Conservation (phyloP, 83 land plant genomes). For the Picea abies region DNA sequence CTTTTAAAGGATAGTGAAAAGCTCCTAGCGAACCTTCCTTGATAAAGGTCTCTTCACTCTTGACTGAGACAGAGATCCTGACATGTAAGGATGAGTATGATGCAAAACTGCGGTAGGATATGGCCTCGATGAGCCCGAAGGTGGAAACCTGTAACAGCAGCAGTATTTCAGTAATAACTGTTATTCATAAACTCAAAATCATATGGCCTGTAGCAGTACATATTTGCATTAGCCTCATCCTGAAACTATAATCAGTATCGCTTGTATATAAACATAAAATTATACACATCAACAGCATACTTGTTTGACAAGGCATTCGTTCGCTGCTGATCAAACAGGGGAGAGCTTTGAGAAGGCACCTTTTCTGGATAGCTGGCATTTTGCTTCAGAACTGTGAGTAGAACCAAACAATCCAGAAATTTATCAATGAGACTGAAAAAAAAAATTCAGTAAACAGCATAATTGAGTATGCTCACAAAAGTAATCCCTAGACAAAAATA, state of each 20-base stretch:
- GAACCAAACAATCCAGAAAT: constrained; percentile 3
- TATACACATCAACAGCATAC: background rate
- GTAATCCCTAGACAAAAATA: background rate
- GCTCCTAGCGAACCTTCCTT: background rate
- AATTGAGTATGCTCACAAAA: background rate
- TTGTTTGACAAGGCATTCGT: background rate
- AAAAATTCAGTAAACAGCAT: background rate
- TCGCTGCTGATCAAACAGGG: constrained; percentile 9
- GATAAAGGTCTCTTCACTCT: constrained; percentile 7
- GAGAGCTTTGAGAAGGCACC: background rate
- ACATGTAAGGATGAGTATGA: background rate
- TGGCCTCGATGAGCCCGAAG: background rate
- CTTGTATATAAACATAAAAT: background rate
- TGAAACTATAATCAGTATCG: background rate
- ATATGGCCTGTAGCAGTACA: background rate
- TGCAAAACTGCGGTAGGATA: constrained; percentile 3
- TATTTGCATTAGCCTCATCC: background rate
- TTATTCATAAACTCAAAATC: background rate
- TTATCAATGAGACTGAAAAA: background rate
- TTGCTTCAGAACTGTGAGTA: background rate
- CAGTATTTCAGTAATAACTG: background rate
- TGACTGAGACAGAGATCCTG: background rate
- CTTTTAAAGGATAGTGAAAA: background rate
- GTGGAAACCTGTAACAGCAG: background rate
- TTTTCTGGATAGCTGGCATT: background rate